These are phyloP conservation scores for Alternaria rosae DNA, from an alignment of 2,329 filamentous ascomycete genomes.

Conservation along the genomic window DNA sequence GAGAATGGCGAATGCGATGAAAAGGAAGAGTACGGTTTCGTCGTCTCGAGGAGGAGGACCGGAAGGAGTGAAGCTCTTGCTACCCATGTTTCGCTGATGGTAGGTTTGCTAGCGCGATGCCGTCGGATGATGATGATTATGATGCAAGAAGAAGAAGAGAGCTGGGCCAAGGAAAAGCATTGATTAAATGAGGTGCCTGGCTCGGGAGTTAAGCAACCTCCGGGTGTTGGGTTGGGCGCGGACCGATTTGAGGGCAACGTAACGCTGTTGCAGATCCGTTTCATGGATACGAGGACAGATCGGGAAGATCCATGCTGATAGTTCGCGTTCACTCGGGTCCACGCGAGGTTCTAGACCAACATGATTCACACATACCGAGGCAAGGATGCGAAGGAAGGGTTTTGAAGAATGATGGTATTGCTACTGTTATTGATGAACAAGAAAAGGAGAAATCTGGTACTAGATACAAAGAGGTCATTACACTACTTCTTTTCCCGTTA, in stretches of 20 bases:
- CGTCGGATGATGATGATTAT: neutral
- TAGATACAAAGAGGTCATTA: neutral
- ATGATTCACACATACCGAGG: neutral
- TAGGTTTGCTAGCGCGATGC: neutral
- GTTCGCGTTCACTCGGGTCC: neutral
- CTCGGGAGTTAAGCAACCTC: neutral
- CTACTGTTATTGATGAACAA: neutral
- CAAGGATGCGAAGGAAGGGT: neutral
- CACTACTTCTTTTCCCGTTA: neutral
- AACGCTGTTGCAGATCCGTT: constrained; percentile 20
- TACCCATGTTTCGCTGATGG: constrained; percentile 5
- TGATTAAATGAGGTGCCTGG: neutral
- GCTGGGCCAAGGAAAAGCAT: neutral
- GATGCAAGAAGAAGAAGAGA: neutral
- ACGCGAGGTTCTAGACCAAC: neutral
- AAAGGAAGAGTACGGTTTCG: constrained; percentile 32
- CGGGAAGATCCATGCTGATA: neutral
- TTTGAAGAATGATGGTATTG: neutral
- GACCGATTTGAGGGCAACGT: neutral
- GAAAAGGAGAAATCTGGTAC: neutral
- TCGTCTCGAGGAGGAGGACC: constrained; percentile 5
- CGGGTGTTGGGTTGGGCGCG: neutral
- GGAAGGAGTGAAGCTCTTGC: constrained; percentile 1
- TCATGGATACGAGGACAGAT: constrained; percentile 6
- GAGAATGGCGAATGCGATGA: constrained; percentile 36